A percentile compares a stretch with the other conserved stretches of the same genome.
Conservation (phyloP, 805 yeast species). For the Starmerella tilneyi region DNA sequence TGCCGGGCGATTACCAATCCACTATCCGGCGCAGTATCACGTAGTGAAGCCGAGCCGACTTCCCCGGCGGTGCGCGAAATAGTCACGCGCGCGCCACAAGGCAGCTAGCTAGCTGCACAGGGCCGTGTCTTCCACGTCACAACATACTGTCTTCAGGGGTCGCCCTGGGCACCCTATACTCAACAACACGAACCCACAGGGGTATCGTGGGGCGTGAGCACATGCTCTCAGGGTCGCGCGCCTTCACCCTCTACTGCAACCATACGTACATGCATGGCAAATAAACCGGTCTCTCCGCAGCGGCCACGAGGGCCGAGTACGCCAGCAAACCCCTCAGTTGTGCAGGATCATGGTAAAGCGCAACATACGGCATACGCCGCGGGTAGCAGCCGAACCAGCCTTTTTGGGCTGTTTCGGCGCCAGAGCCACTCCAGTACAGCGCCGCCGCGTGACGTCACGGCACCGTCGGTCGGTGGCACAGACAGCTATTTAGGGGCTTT, state of each 20-base stretch:
- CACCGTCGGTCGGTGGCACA: slow-evolving; percentile 1
- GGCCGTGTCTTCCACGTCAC: too few species aligned
- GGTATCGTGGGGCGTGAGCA: background rate
- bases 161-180: too few species aligned
- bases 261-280: slow-evolving; percentile 8
- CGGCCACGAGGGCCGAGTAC: slow-evolving; percentile 16
- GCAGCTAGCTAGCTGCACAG: too few species aligned
- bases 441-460: slow-evolving; percentile 6
- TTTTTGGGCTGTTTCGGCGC: slow-evolving; percentile 22
- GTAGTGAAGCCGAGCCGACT: too few species aligned
- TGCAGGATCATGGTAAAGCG: slow-evolving; percentile 10
- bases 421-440: slow-evolving; percentile 17
- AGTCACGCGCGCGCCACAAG: too few species aligned
- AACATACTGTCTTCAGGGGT: too few species aligned
- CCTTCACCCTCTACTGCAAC: background rate
- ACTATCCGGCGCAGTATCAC: too few species aligned
- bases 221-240: background rate
- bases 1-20: too few species aligned
- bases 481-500: slow-evolving; percentile 21
- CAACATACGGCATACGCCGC: background rate
- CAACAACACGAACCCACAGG: background rate
- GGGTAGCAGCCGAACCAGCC: slow-evolving; percentile 18
- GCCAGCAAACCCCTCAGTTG: slow-evolving; percentile 8
- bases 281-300: slow-evolving; percentile 13
- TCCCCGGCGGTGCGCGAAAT: too few species aligned